Evolutionary conservation across 2,329 filamentous ascomycete genomes (phyloP).

Genomic region (Ambrosiella cleistominuta): DNA sequence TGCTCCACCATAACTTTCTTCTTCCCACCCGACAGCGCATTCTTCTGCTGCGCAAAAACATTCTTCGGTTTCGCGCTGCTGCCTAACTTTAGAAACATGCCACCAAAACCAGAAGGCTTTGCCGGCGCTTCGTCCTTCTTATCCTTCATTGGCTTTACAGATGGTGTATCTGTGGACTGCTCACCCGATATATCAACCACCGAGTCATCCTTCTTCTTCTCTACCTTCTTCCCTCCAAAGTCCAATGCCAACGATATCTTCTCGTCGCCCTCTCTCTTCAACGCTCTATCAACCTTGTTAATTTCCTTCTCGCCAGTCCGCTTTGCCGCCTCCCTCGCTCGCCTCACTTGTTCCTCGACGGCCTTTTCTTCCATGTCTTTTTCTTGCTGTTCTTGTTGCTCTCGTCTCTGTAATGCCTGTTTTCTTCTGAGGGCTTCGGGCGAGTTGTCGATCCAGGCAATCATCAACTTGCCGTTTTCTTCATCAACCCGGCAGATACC

Average conservation of each 20-base stretch:
- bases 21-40: conserved; percentile 7
- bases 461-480: conserved; percentile 57
- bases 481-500: conserved; percentile 84
- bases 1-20: conserved; percentile 44
- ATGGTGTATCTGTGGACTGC: background rate
- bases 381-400: conserved; percentile 75
- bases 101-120: conserved; percentile 17
- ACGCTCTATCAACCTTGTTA: conserved; percentile 25
- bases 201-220: conserved; percentile 10
- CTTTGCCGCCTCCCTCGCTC: conserved; percentile 41
- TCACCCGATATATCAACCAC: background rate
- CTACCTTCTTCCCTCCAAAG: conserved; percentile 31
- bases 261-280: conserved; percentile 51
- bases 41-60: conserved; percentile 36
- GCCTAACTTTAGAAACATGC: conserved; percentile 46
- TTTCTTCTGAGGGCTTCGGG: conserved; percentile 66
- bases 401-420: conserved; percentile 67
- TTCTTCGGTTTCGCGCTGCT: conserved; percentile 46
- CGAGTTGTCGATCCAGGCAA: conserved; percentile 83
- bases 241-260: conserved; percentile 51
- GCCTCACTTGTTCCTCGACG: conserved; percentile 67
- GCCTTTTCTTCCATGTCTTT: conserved; percentile 74
- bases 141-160: background rate
- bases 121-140: conserved; percentile 24
- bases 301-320: conserved; percentile 24